phyloP scores from a whole-genome alignment of 2,329 filamentous ascomycete species.

The Blastomyces emzantsi region DNA sequence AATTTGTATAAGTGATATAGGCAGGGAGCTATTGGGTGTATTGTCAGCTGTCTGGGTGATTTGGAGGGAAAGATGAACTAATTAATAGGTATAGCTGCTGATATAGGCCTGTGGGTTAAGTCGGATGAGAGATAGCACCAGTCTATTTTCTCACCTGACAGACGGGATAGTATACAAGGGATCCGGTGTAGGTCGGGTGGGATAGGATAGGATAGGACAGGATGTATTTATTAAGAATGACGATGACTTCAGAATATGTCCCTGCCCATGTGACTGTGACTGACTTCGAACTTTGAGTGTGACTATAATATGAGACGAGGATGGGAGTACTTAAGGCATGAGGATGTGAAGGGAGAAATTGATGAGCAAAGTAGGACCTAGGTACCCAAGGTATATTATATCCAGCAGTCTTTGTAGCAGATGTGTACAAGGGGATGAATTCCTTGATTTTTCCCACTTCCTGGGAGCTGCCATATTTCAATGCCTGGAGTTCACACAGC shows the following conservation, averaged over 20 bases:
- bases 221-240: not conserved
- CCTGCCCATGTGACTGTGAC: not conserved
- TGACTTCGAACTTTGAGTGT: not conserved
- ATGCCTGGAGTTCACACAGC: too few relatives aligned
- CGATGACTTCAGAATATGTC: not conserved
- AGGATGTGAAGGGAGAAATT: too few relatives aligned
- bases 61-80: not conserved
- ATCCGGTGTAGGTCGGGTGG: too few relatives aligned
- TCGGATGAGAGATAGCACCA: not conserved
- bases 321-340: too few relatives aligned
- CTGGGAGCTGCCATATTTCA: not conserved
- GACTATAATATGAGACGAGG: too few relatives aligned
- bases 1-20: not conserved
- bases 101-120: not conserved
- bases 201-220: too few relatives aligned
- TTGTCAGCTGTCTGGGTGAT: not conserved
- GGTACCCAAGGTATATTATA: not conserved
- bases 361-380: too few relatives aligned
- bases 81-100: not conserved
- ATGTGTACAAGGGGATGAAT: not conserved
- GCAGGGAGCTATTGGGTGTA: not conserved
- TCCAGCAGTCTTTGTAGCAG: not conserved
- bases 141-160: too few relatives aligned
- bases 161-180: too few relatives aligned
- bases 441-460: too few relatives aligned